phyloP scores from a whole-genome alignment of 371 early-diverging fungal species.

The Apophysomyces sp. region DNA sequence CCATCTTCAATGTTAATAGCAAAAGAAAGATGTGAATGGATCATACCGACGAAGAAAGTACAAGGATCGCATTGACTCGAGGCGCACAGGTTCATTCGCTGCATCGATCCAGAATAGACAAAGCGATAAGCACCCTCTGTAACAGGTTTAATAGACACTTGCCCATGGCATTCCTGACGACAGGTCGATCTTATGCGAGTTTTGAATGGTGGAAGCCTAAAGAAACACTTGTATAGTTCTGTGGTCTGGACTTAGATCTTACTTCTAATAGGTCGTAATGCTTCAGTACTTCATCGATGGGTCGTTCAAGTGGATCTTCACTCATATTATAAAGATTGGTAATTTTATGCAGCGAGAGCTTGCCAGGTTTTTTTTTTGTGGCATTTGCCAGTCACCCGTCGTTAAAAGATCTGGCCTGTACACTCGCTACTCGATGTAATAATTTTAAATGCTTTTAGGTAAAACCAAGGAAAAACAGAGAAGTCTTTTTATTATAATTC shows the following conservation, averaged over 20 bases:
- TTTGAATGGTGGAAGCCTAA: slow-evolving; percentile 11
- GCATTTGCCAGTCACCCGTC: too few species aligned
- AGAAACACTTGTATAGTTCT: too few species aligned
- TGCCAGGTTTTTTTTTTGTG: too few species aligned
- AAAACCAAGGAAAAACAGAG: too few species aligned
- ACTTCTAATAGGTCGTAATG: slow-evolving; percentile 11
- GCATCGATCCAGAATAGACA: not conserved
- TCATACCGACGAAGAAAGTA: slow-evolving; percentile 22
- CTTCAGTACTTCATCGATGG: slow-evolving; percentile 7
- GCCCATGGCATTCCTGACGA: slow-evolving; percentile 18
- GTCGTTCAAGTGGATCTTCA: slow-evolving; percentile 1
- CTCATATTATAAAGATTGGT: not conserved
- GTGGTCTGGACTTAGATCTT: not conserved
- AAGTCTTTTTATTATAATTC: too few species aligned
- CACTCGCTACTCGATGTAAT: too few species aligned
- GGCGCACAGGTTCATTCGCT: slow-evolving; percentile 50
- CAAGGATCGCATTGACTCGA: slow-evolving; percentile 35
- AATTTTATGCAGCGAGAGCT: too few species aligned
- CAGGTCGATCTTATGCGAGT: slow-evolving; percentile 13
- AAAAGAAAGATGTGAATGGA: not conserved
- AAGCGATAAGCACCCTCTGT: not conserved
- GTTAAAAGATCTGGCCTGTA: too few species aligned
- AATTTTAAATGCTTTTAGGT: too few species aligned
- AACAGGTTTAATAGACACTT: not conserved
- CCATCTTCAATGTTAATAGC: not conserved